Conservation (phyloP, 116 monocot species). For the Posidonia oceanica region DNA sequence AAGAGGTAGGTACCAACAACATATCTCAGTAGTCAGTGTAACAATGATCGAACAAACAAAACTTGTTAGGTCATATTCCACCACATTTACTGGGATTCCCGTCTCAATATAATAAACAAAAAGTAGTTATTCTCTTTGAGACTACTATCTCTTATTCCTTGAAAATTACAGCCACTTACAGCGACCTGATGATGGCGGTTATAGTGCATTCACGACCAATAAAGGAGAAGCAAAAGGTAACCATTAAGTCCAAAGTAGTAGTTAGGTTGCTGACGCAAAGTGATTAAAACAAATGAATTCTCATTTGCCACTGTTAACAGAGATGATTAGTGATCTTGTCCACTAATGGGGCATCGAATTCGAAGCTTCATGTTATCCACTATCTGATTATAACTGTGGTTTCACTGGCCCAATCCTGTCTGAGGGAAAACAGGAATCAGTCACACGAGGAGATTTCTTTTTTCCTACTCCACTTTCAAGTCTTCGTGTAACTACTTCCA, state of each 20-base stretch:
- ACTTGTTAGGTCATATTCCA: constrained; percentile 3
- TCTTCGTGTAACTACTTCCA: no score
- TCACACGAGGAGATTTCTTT: no score
- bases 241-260: background rate
- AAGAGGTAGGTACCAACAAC: background rate
- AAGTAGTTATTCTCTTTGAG: background rate
- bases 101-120: background rate
- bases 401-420: no score
- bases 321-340: no score
- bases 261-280: background rate
- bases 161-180: background rate
- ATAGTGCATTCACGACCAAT: background rate
- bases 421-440: no score
- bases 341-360: no score
- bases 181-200: background rate
- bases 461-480: no score
- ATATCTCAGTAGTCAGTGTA: background rate
- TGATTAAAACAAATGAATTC: background rate
- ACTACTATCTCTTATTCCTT: background rate
- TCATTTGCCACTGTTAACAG: no score
- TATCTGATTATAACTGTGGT: no score
- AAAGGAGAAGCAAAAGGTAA: background rate
- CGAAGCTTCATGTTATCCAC: no score
- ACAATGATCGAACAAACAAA: background rate
- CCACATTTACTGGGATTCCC: background rate